Evolutionary conservation across 2,329 filamentous ascomycete species (phyloP).

Genomic region (Rutstroemia sp.): DNA sequence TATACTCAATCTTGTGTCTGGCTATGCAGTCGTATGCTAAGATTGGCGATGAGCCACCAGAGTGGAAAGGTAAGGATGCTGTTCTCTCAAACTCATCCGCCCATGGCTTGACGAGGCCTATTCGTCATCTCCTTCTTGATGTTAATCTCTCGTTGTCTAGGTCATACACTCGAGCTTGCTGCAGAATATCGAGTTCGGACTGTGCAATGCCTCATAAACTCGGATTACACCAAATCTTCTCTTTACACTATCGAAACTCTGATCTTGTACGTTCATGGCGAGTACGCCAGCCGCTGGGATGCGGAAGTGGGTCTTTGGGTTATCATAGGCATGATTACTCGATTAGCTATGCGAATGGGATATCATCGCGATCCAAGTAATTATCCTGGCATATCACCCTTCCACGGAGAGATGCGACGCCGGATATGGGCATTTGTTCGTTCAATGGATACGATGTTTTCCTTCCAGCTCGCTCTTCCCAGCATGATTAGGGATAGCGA

Average conservation of each 20-base stretch:
- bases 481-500: slow-evolving; percentile 66
- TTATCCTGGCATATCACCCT: slow-evolving; percentile 64
- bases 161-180: slow-evolving; percentile 47
- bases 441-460: slow-evolving; percentile 69
- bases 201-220: slow-evolving; percentile 68
- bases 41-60: slow-evolving; percentile 70
- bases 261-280: slow-evolving; percentile 67
- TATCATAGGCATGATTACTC: slow-evolving; percentile 45
- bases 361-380: slow-evolving; percentile 73
- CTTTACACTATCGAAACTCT: slow-evolving; percentile 74
- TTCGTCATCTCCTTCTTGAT: not conserved
- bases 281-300: slow-evolving; percentile 67
- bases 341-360: slow-evolving; percentile 43
- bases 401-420: slow-evolving; percentile 70
- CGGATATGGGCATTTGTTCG: slow-evolving; percentile 64
- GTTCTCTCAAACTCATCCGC: slow-evolving; percentile 18
- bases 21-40: slow-evolving; percentile 74
- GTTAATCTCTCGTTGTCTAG: slow-evolving; percentile 14
- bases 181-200: slow-evolving; percentile 62
- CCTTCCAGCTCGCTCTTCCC: slow-evolving; percentile 57
- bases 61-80: slow-evolving; percentile 56
- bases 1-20: slow-evolving; percentile 70
- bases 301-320: slow-evolving; percentile 50
- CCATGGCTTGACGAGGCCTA: not conserved
- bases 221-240: slow-evolving; percentile 69